Evolutionary conservation across 345 rosid genomes (phyloP).

Genomic region (Salix suchowensis): DNA sequence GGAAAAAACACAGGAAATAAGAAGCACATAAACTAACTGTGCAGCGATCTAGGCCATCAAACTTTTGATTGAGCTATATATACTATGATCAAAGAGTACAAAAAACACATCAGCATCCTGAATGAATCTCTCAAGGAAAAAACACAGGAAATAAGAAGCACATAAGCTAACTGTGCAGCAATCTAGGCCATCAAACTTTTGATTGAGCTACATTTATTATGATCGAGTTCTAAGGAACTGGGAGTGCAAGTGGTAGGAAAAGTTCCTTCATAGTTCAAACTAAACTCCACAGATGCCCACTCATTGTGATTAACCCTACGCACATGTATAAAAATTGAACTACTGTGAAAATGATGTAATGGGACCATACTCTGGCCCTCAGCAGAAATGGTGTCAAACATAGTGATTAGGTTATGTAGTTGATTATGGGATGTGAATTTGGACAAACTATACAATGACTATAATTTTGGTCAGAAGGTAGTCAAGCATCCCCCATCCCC

Average conservation of each 20-base stretch:
- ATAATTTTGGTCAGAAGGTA: neutral
- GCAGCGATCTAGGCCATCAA: neutral
- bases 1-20: neutral
- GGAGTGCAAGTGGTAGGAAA: neutral
- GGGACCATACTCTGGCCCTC: neutral
- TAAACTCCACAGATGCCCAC: neutral
- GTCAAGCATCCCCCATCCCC: neutral
- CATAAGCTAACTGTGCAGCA: neutral
- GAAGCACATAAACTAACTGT: neutral
- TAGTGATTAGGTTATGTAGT: neutral
- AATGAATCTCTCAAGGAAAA: neutral
- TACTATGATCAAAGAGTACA: neutral
- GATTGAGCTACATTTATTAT: neutral
- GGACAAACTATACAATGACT: neutral
- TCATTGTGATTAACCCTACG: neutral
- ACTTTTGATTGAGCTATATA: neutral
- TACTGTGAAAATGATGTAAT: too few species aligned
- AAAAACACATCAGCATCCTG: neutral
- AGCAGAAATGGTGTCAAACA: neutral
- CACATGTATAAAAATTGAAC: neutral
- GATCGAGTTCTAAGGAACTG: neutral
- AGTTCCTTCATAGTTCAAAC: neutral
- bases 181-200: neutral
- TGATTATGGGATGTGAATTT: neutral
- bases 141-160: neutral